Evolutionary conservation across 257 asterid genomes (phyloP), one percentile per base, ranked within the genome.

Genomic region (Solanum pennellii): DNA sequence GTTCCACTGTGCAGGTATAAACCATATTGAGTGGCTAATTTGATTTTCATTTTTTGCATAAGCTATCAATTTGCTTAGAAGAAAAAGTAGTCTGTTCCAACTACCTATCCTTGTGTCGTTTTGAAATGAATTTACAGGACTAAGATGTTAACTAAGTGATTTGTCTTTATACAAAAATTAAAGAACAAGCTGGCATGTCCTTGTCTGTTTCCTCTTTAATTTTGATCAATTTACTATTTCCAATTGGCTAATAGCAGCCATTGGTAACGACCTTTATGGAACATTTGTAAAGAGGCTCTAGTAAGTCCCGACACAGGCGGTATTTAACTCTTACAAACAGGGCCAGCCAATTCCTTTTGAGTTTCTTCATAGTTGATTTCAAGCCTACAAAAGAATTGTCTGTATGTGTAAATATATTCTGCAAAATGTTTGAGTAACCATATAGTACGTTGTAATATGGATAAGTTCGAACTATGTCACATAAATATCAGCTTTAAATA

Each of bases 1-100:
- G 99, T 96, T 66, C 99, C 99, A 16, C 89, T 96, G 13, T 95
- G 98, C 98, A 94, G 98, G 99, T 96, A 41, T 23, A 86, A 41
- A 12, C 3, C 25, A 42, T 7, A 42, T n/a, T 56, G n/a, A 76
- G 12, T 42, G 23, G 35, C 8, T 42, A n/a, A 1, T n/a, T 76
- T 76, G 83, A 41, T 76, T 21, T 37, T 37, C 4, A 21, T 21
- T 3, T 37, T 12, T 37, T 21, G 52, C 31, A 37, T 39, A 37
- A 74, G 18, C 31, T 37, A 52, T 39, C 82, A 42, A 39, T 21
- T 74, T 2, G 20, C 52, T 21, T 74, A 5, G 29, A 74, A 39
- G 52, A 37, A 37, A 35, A 12, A 74, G 25, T 31, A 10, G 82
- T 21, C 52, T 11, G 52, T 39, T 39, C 52, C 20, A 37, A 74